Percentiles rank a stretch among this genome's conserved stretches.
Conservation (phyloP, 345 rosid species). For the Corchorus capsularis region DNA sequence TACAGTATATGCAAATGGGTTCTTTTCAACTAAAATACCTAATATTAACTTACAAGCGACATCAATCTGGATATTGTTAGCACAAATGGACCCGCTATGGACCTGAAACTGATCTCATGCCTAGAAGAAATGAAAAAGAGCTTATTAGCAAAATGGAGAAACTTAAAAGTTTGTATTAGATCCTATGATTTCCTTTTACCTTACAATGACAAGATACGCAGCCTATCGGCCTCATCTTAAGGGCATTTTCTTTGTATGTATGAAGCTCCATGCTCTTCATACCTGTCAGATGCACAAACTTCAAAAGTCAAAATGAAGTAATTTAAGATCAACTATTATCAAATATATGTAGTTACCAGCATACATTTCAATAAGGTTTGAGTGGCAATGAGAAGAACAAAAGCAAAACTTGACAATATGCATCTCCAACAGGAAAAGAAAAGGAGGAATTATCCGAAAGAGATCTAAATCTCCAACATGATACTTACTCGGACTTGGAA, state of each 20-base stretch:
- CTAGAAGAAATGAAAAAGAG: background rate
- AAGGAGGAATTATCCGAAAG: background rate
- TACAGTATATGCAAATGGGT: background rate
- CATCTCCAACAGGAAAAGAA: background rate
- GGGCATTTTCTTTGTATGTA: conserved; percentile 97
- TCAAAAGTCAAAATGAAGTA: background rate
- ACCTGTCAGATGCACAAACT: conserved; percentile 49
- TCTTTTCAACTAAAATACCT: background rate
- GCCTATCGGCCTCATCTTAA: conserved; percentile 28
- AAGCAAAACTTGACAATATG: background rate
- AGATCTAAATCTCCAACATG: background rate
- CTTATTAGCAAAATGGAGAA: background rate
- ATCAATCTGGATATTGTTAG: background rate
- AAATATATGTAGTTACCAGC: background rate
- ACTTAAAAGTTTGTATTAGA: background rate
- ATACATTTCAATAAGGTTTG: background rate
- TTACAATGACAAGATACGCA: conserved; percentile 7
- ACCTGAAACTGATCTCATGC: background rate
- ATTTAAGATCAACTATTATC: background rate
- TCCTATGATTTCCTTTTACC: background rate
- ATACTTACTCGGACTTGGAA: conserved; percentile 78
- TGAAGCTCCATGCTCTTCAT: conserved; percentile 96
- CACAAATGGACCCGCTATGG: background rate
- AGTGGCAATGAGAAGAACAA: background rate
- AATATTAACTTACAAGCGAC: conserved; percentile 12